A percentile compares a stretch with the other conserved stretches of the same genome.
phyloP scores from a whole-genome alignment of 345 rosid genomes.

The Syzygium aqueum region DNA sequence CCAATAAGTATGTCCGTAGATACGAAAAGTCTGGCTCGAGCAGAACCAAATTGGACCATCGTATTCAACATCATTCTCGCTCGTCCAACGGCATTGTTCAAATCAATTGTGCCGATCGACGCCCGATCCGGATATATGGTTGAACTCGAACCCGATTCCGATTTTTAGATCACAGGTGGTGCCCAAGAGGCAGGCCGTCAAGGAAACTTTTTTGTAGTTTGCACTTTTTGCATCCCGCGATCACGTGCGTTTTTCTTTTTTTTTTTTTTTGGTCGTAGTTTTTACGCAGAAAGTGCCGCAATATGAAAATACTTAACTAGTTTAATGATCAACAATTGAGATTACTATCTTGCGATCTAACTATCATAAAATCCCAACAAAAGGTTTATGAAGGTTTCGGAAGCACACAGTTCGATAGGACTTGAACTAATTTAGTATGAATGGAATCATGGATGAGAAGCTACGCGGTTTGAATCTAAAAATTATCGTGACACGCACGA shows the following conservation, averaged over 20 bases:
- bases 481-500: background rate
- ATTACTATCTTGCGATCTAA: background rate
- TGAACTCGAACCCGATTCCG: too few species aligned
- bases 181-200: background rate
- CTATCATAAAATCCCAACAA: background rate
- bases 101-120: background rate
- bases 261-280: background rate
- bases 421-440: background rate
- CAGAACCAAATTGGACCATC: background rate
- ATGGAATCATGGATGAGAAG: background rate
- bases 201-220: background rate
- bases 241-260: background rate
- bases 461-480: background rate
- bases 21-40: background rate
- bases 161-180: background rate
- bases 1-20: background rate
- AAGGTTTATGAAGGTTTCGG: background rate
- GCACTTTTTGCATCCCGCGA: background rate
- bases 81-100: background rate
- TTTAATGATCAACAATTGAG: background rate
- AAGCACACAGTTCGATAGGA: background rate
- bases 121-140: background rate
- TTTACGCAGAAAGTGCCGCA: background rate
- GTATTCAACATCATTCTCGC: background rate
- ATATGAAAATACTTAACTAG: background rate